Percentiles rank a stretch among this genome's conserved stretches.
phyloP scores from a whole-genome alignment of 1,284 basidiomycete species.

The Tilletiaria anomala region DNA sequence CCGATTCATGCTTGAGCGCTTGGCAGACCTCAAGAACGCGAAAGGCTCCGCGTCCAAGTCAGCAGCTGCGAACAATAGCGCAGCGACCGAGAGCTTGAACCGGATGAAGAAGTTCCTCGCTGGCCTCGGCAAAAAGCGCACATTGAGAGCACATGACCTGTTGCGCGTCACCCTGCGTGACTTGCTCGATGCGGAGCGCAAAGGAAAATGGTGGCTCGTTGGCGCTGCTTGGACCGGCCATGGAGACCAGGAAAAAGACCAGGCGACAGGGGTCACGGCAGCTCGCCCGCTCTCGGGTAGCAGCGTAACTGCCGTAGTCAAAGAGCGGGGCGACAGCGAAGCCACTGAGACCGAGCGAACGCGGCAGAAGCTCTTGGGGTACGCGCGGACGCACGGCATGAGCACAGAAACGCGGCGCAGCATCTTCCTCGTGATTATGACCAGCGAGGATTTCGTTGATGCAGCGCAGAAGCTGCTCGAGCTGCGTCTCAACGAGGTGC shows the following conservation, averaged over 20 bases:
- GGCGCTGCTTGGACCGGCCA: slow-evolving; percentile 93
- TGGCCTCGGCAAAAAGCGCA: slow-evolving; percentile 19
- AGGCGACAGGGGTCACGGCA: slow-evolving; percentile 24
- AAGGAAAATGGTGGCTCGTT: slow-evolving; percentile 97
- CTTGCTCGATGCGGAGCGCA: slow-evolving; percentile 64
- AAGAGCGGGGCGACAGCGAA: slow-evolving; percentile 50
- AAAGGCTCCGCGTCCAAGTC: slow-evolving; percentile 7
- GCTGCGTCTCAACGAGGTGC: slow-evolving; percentile 69
- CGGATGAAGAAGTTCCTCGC: slow-evolving; percentile 29
- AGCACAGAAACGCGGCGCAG: slow-evolving; percentile 85
- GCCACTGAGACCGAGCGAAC: slow-evolving; percentile 55
- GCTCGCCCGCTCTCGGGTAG: slow-evolving; percentile 8
- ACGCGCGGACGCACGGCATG: slow-evolving; percentile 91
- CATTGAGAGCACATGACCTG: slow-evolving; percentile 18
- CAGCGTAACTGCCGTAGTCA: no score
- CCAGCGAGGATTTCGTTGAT: slow-evolving; percentile 70
- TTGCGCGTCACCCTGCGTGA: slow-evolving; percentile 50
- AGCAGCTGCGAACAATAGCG: slow-evolving; percentile 5
- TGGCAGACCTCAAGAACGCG: slow-evolving; percentile 42
- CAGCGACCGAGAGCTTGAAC: slow-evolving; percentile 3
- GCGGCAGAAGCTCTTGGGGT: slow-evolving; percentile 49
- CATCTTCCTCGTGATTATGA: slow-evolving; percentile 81
- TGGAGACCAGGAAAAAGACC: slow-evolving; percentile 44
- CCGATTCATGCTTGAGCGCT: slow-evolving; percentile 36
- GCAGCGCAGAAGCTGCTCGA: slow-evolving; percentile 73